Percentiles rank a stretch among this genome's conserved stretches.
These are phyloP conservation scores for Tilletia setariae DNA, from an alignment of 1,284 basidiomycete genomes.

Conservation along the genomic window DNA sequence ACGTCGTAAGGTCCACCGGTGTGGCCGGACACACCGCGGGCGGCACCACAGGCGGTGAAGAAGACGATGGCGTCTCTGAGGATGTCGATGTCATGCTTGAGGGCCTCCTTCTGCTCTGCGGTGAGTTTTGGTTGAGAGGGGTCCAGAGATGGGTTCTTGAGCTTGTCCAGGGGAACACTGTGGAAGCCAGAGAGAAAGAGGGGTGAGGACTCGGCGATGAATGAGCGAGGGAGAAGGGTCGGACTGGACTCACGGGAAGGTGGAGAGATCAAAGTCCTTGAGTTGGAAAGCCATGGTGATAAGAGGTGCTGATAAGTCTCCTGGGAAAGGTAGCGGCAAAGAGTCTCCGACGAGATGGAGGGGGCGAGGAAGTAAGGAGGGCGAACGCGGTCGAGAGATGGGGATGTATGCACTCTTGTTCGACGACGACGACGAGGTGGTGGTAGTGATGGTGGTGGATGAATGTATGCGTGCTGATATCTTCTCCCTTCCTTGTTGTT, in stretches of 20 bases:
- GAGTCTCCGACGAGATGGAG: background rate
- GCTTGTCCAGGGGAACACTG: conserved; percentile 20
- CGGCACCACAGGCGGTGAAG: conserved; percentile 74
- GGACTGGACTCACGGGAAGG: conserved; percentile 16
- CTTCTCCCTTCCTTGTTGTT: too few species aligned
- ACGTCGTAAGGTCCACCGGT: conserved; percentile 77
- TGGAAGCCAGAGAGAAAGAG: background rate
- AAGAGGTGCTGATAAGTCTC: background rate
- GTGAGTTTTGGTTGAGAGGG: conserved; percentile 21
- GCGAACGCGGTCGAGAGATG: background rate
- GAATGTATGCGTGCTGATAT: too few species aligned
- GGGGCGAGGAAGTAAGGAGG: background rate
- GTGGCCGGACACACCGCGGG: conserved; percentile 70
- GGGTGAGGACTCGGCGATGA: background rate
- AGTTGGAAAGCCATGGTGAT: conserved; percentile 7
- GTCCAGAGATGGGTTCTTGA: conserved; percentile 21
- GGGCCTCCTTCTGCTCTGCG: conserved; percentile 23
- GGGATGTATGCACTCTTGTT: background rate
- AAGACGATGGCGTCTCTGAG: conserved; percentile 76
- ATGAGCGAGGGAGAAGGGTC: too few species aligned
- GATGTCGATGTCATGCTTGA: conserved; percentile 67
- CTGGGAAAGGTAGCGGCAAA: too few species aligned
- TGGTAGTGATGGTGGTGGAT: too few species aligned
- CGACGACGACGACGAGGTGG: too few species aligned
- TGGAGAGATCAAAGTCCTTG: conserved; percentile 15